phyloP scores from a whole-genome alignment of 257 asterid genomes.

The Perilla frutescens region DNA sequence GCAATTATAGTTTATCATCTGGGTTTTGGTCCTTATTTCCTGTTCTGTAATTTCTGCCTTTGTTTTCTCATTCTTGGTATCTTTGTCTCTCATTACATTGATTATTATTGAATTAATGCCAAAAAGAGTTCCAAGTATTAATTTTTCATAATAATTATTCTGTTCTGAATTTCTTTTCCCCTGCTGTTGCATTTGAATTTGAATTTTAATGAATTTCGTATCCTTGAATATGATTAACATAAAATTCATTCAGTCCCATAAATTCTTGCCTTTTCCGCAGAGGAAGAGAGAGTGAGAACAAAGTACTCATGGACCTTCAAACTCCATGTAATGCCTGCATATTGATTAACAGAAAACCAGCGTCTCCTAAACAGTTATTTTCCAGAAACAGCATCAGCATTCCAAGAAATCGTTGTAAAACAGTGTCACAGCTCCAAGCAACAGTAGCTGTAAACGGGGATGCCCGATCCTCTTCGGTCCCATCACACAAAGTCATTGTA shows the following conservation, averaged over 20 bases:
- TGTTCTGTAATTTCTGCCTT: background rate
- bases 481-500: slow-evolving; percentile 64
- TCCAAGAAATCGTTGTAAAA: slow-evolving; percentile 33
- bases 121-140: background rate
- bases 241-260: background rate
- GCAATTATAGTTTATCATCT: background rate
- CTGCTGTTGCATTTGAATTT: slow-evolving; percentile 5
- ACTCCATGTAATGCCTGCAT: slow-evolving; percentile 54
- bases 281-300: slow-evolving; percentile 14
- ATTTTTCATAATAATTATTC: background rate
- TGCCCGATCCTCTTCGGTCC: slow-evolving; percentile 41
- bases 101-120: slow-evolving; percentile 1
- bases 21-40: background rate
- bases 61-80: background rate
- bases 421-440: slow-evolving; percentile 39
- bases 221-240: background rate
- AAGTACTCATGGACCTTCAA: slow-evolving; percentile 52
- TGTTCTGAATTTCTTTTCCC: background rate
- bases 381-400: slow-evolving; percentile 24
- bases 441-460: slow-evolving; percentile 40
- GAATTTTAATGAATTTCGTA: background rate
- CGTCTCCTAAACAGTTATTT: slow-evolving; percentile 26
- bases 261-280: slow-evolving; percentile 21
- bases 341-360: slow-evolving; percentile 36
- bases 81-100: background rate